Conservation (phyloP, 495 filamentous ascomycete species). For the Penicillium lividum region DNA sequence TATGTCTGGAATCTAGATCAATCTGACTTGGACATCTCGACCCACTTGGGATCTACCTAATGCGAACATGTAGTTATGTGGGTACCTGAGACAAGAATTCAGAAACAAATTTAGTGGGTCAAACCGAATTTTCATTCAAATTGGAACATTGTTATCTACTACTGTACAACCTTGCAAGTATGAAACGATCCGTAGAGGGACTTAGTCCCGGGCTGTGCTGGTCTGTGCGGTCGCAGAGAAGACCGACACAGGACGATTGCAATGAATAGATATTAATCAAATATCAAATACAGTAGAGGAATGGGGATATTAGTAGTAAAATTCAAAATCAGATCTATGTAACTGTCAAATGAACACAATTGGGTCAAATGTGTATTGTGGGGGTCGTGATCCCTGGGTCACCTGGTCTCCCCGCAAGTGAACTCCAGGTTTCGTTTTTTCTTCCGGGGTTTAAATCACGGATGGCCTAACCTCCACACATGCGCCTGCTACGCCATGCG, state of each 20-base stretch:
- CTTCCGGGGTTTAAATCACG: constrained; percentile 7
- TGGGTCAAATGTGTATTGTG: constrained; percentile 4
- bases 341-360: neutral
- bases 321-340: neutral
- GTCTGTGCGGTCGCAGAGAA: constrained; percentile 6
- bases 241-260: neutral
- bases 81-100: neutral
- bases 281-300: neutral
- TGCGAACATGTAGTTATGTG: neutral
- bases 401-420: constrained; percentile 30
- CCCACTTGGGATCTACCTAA: no score
- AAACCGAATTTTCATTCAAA: neutral
- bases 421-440: constrained; percentile 27
- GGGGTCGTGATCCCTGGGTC: constrained; percentile 25
- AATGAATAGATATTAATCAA: neutral
- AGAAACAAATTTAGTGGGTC: neutral
- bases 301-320: neutral
- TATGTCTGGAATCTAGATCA: no score
- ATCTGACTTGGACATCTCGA: no score
- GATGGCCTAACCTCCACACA: constrained; percentile 18
- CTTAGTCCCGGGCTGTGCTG: neutral
- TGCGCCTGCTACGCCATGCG: constrained; percentile 44
- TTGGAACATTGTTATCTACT: no score
- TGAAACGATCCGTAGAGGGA: neutral
- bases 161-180: no score